phyloP scores from a whole-genome alignment of 2,329 filamentous ascomycete genomes.

The Arthrobotrys conoides region DNA sequence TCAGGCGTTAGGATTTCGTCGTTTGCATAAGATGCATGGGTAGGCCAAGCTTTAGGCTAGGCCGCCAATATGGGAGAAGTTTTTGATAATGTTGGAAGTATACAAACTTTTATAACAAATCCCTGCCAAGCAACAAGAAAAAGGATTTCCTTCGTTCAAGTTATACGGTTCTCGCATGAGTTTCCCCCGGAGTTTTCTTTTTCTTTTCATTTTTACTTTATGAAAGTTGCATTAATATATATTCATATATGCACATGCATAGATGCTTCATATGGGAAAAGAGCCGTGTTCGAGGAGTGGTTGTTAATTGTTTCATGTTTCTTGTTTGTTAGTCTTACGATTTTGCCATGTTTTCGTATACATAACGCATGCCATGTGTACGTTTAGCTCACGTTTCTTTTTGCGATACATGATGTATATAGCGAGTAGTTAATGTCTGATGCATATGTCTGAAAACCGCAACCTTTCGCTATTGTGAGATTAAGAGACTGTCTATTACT shows the following conservation, averaged over 20 bases:
- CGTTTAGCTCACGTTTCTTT: slow-evolving; percentile 1
- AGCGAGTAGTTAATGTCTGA: slow-evolving; percentile 45
- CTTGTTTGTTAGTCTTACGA: slow-evolving; percentile 2
- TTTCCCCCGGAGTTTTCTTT: slow-evolving; percentile 7
- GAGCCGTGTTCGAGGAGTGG: background rate
- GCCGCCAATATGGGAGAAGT: background rate
- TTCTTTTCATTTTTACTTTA: too few species aligned
- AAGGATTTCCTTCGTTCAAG: slow-evolving; percentile 7
- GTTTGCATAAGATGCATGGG: background rate
- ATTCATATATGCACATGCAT: background rate
- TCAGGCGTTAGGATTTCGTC: slow-evolving; percentile 6
- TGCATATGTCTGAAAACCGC: background rate
- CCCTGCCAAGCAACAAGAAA: background rate
- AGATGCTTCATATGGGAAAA: background rate
- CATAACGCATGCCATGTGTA: slow-evolving; percentile 24
- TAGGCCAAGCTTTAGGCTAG: background rate
- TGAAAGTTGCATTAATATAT: slow-evolving; percentile 1
- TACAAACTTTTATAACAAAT: background rate
- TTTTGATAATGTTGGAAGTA: slow-evolving; percentile 9
- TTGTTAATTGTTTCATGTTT: slow-evolving; percentile 7
- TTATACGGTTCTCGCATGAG: slow-evolving; percentile 13
- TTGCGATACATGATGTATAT: slow-evolving; percentile 29
- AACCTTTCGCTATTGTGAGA: background rate
- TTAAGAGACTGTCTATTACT: background rate
- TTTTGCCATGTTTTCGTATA: slow-evolving; percentile 11